These are phyloP conservation scores for Talaromyces sp. DNA, from an alignment of 2,329 filamentous ascomycete genomes.

Conservation along the genomic window DNA sequence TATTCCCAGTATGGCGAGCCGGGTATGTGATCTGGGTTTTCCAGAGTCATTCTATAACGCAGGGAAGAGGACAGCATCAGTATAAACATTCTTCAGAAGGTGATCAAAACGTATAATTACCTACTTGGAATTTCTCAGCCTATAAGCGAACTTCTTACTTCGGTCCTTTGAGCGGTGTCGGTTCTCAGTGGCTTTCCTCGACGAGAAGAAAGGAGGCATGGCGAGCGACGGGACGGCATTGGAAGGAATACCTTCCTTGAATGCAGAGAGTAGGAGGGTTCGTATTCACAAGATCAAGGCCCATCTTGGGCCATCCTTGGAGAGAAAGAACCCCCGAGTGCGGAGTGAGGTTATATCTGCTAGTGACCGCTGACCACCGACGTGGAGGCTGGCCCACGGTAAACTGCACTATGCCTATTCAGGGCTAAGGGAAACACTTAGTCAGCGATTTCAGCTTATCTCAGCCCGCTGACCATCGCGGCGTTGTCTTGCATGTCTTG, in stretches of 20 bases:
- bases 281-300: neutral
- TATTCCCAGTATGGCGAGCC: slow-evolving; percentile 26
- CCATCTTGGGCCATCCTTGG: neutral
- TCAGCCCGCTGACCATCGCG: neutral
- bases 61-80: neutral
- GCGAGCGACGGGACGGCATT: slow-evolving; percentile 18
- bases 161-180: slow-evolving; percentile 25
- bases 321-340: neutral
- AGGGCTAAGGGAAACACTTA: neutral
- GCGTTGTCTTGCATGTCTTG: neutral
- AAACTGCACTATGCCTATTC: neutral
- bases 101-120: neutral
- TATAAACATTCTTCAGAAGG: neutral
- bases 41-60: neutral
- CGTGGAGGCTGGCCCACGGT: neutral
- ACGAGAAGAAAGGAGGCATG: slow-evolving; percentile 30
- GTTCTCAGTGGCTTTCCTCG: slow-evolving; percentile 25
- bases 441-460: neutral
- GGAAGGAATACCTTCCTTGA: neutral
- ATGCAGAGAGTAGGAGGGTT: neutral
- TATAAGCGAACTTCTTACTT: slow-evolving; percentile 22
- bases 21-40: neutral
- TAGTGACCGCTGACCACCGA: no score
- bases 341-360: neutral
- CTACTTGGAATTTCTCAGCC: slow-evolving; percentile 18